phyloP scores from a whole-genome alignment of 73 alveolate genomes.

The Loxodes magnus region DNA sequence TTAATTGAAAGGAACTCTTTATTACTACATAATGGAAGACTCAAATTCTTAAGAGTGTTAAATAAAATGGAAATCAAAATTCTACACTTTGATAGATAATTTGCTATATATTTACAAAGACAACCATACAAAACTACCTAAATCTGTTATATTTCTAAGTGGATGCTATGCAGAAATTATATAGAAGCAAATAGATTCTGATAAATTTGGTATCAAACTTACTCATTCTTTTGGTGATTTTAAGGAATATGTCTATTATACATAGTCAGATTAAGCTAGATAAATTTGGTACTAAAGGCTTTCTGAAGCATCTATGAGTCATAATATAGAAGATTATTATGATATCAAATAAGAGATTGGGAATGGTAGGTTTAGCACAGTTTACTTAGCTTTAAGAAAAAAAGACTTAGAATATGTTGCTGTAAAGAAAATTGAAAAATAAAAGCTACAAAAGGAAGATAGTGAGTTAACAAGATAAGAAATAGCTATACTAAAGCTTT shows the following conservation, averaged over 20 bases:
- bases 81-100: conserved; percentile 7
- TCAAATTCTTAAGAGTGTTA: conserved; percentile 2
- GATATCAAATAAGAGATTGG: conserved; percentile 1
- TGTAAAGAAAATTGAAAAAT: not conserved
- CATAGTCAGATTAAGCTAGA: not conserved
- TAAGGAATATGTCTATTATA: not conserved
- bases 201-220: conserved; percentile 4
- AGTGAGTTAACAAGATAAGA: conserved; percentile 15
- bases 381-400: not conserved
- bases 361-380: conserved; percentile 5
- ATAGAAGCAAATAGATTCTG: conserved; percentile 2
- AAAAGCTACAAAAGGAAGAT: not conserved
- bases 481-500: conserved; percentile 19
- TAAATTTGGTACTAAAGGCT: not conserved
- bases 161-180: conserved; percentile 12
- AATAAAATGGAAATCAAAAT: not conserved
- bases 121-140: not conserved
- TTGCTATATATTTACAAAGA: not conserved
- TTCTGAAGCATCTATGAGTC: not conserved
- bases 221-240: conserved; percentile 10
- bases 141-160: conserved; percentile 9
- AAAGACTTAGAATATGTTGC: not conserved
- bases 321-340: conserved; percentile 8
- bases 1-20: not conserved
- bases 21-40: not conserved